Conservation (phyloP, 306 rosid species). For the Parietaria judaica region DNA sequence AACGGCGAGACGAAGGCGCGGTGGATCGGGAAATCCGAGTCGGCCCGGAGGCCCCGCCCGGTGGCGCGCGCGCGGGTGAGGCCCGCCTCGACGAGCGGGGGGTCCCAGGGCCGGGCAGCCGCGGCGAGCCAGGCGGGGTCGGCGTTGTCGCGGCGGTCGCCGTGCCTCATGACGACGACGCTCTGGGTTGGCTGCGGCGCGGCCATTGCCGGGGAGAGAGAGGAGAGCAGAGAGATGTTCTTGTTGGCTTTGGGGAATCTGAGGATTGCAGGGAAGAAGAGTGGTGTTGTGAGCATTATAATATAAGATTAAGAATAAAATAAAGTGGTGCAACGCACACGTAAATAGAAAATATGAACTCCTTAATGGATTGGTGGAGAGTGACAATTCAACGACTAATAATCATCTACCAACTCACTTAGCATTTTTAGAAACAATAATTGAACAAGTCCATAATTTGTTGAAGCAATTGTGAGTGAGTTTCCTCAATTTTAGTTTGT, state of each 20-base stretch:
- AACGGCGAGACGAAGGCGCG: constrained; percentile 86
- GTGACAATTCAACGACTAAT: no score
- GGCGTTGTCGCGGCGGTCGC: constrained; percentile 75
- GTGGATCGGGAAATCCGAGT: constrained; percentile 41
- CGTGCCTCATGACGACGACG: constrained; percentile 91
- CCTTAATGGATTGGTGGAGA: no score
- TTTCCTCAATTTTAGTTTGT: no score
- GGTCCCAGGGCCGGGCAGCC: constrained; percentile 74
- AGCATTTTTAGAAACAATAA: no score
- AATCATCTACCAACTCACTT: no score
- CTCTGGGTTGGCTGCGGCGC: constrained; percentile 27
- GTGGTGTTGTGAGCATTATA: not conserved
- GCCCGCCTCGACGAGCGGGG: constrained; percentile 50
- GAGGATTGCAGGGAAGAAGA: not conserved
- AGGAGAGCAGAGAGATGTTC: not conserved
- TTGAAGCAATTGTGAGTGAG: no score
- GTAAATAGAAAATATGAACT: no score
- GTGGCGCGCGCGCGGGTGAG: constrained; percentile 45
- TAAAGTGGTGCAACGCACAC: no score
- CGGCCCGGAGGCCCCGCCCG: constrained; percentile 44
- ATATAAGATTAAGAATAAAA: not conserved
- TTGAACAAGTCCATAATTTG: no score
- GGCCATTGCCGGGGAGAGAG: not conserved
- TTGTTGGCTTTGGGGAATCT: not conserved
- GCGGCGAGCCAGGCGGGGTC: constrained; percentile 43